Conservation (phyloP, 2,329 filamentous ascomycete species). For the Paracorniculantispora psalliotae region DNA sequence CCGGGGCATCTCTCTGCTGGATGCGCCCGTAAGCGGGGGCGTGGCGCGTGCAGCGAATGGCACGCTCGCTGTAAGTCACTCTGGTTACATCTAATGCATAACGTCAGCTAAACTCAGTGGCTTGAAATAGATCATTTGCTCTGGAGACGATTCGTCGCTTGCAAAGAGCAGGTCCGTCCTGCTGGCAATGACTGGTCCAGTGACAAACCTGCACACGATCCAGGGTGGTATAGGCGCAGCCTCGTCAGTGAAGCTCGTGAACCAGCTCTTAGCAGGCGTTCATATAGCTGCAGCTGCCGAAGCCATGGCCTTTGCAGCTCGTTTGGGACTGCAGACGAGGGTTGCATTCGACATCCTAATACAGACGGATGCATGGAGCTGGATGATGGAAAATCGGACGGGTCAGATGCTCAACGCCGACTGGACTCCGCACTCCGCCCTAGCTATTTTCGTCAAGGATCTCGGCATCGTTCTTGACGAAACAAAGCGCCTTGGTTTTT, state of each 20-base stretch:
- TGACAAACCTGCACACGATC: conserved; percentile 39
- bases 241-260: conserved; percentile 53
- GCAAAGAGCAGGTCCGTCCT: conserved; percentile 23
- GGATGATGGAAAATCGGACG: conserved; percentile 33
- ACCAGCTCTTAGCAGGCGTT: conserved; percentile 53
- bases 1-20: conserved; percentile 27
- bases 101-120: neutral
- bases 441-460: conserved; percentile 33
- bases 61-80: conserved; percentile 29
- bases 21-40: conserved; percentile 35
- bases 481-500: conserved; percentile 24
- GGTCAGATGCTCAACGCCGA: conserved; percentile 32
- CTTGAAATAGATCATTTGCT: conserved; percentile 27
- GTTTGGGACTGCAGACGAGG: conserved; percentile 47
- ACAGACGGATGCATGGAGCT: conserved; percentile 30
- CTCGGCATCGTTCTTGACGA: conserved; percentile 30
- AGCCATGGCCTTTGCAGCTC: conserved; percentile 51
- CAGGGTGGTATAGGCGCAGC: conserved; percentile 47
- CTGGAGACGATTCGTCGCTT: conserved; percentile 22
- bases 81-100: neutral
- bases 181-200: conserved; percentile 27
- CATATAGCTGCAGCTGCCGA: conserved; percentile 53
- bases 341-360: conserved; percentile 44
- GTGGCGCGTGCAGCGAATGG: conserved; percentile 32
- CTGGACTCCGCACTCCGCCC: conserved; percentile 30